Base-by-base conservation (phyloP, 305 asterid species). In the Fraxinus xanthoxyloides region DNA sequence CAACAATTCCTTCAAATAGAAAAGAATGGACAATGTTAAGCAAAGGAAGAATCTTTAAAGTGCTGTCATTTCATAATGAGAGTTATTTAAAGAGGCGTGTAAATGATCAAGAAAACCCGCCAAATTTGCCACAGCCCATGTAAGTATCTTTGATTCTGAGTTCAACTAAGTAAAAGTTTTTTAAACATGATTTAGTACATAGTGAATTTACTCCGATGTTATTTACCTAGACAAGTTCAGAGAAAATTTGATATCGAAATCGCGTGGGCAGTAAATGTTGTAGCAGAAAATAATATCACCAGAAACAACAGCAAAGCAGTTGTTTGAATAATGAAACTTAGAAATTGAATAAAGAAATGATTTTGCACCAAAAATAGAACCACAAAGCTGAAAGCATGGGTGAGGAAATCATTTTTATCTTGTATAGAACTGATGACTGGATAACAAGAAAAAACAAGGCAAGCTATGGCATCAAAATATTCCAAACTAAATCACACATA, bases 1-100 rank as follows among this genome's bases (percentile, higher is more conserved):
- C 94, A 43, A 90, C 75, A 80, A 92, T 85, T 51, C 98, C 99
- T 95, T 79, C 2, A 54, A 38, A 72, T 75, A 30, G 72, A 46
- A 59, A 70, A 70, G 76, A 70, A 70, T 32, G 76, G 46, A 12
- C 46, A 30, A 6, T 70, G 76, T 70, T 32, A 70, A 32, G 76
- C 23, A 32, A 15, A 30, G 75, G 19, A 69, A 10, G 38, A 30
- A 31, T 69, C 40, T 30, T 23, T 65, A 17, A 31, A 12, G 40
- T 32, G 43, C 76, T 13, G 17, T 31, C 76, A 32, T 70, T 30
- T 17, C 76, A 9, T 70, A 15, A 28, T 15, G 12, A 17, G 43
- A 15, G 46, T 31, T 70, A 31, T 17, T 70, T 70, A 21, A 70
- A 30, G 76, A 30, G 75, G 21, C 40, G 34, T 7, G 24, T 32